Base-by-base conservation (phyloP, 1,284 basidiomycete species). In the Ganoderma lucidum region DNA sequence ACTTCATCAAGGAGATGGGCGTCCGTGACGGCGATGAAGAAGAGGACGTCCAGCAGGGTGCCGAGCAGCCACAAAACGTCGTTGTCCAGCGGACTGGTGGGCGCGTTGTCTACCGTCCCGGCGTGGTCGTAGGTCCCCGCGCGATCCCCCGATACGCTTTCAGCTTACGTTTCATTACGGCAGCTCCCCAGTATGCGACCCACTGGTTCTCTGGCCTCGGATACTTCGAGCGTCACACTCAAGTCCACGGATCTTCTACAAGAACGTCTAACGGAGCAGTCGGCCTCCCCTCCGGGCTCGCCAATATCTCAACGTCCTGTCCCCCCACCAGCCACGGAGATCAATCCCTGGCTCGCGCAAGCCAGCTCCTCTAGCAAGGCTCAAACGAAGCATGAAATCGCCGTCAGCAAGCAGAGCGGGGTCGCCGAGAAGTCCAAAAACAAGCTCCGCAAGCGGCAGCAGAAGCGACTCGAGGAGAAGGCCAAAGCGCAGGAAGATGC, bases 261-360 rank as follows among this genome's bases (percentile, higher is more conserved):
- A 39, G 72, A 73, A 19, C 60, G 64, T 17, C 66, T 48, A 75
- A 80, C 64, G 17, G 76, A 64, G 67, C 77, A 70, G 62, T 73
- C 77, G 5, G 71, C 63, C 2, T 71, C 58, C 51, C 74, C 32
- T 30, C 74, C 56, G 48, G 64, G 45, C 37, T 73, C 75, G 51
- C 73, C 74, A n/a, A 30, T 66, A 30, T 58, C 69, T 35, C 69
- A 70, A 41, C 70, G 64, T n/a, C 64, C 67, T 41, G 64, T 69
- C 9, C 74, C 56, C 65, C 66, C 42, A 55, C 74, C 59, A 78
- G 81, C 53, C 64, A 68, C 74, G 4, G 68, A 68, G 4, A 44
- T 78, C 60, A 96, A 96, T 78, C 94, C 94, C 5, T 96, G 94
- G 94, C 88, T 96, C 30, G 81, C 80, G 10, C 78, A 79, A 0